Percentiles rank a stretch among this genome's conserved stretches.
Evolutionary conservation across 345 rosid species (phyloP).

Genomic region (Draba incana): DNA sequence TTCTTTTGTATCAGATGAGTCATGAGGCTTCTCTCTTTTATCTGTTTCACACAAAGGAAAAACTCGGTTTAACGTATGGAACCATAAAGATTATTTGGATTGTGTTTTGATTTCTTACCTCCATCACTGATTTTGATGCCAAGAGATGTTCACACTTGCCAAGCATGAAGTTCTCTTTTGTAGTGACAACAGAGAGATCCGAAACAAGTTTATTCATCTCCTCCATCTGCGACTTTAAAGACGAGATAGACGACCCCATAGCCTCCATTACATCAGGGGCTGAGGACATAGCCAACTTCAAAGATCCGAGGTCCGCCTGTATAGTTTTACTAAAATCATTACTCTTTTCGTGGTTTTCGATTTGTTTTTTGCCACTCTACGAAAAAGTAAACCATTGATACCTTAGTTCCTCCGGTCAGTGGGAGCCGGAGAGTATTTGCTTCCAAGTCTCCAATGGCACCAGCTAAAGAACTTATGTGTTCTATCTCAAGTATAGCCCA

Average conservation of each 20-base stretch:
- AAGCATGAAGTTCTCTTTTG: conserved; percentile 61
- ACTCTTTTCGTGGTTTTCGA: not conserved
- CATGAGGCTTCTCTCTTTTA: conserved; percentile 57
- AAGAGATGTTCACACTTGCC: conserved; percentile 68
- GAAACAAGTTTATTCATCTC: conserved; percentile 58
- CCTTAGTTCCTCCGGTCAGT: conserved; percentile 76
- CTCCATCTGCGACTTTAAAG: conserved; percentile 69
- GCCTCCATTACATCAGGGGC: conserved; percentile 86
- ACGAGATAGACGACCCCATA: conserved; percentile 72
- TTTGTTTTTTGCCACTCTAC: not conserved
- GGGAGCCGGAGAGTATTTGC: conserved; percentile 90
- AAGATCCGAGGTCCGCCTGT: conserved; percentile 72
- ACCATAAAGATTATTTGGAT: conserved; percentile 4
- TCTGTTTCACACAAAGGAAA: conserved; percentile 40
- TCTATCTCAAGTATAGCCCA: conserved; percentile 84
- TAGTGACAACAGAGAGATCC: conserved; percentile 61
- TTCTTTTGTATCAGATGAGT: conserved; percentile 70
- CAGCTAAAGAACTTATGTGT: conserved; percentile 67
- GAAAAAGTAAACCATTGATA: conserved; percentile 36
- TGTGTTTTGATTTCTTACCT: conserved; percentile 51
- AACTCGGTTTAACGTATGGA: not conserved
- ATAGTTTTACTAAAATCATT: conserved; percentile 8
- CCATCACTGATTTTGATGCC: conserved; percentile 65
- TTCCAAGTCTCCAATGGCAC: conserved; percentile 80
- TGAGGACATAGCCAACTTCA: conserved; percentile 77